Base-by-base conservation (phyloP, 768 basidiomycete species). In the Termitomyces sp. region DNA sequence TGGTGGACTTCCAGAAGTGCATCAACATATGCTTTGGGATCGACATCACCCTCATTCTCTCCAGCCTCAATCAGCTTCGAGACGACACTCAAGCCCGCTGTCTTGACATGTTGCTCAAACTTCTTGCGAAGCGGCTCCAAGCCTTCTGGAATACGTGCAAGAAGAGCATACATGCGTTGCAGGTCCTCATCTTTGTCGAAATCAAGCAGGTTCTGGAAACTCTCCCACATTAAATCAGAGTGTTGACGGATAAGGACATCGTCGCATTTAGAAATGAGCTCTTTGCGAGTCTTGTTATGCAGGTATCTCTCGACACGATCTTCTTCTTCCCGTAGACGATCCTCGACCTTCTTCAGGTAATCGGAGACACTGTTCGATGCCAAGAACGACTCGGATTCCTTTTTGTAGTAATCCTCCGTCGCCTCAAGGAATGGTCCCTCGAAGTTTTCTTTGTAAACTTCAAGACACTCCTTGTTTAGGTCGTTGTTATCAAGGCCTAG, bases 141-240 rank as follows among this genome's bases (percentile, higher is more conserved):
- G 32, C 97, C 97, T 64, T 94, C 89, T 12, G 86, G 84, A 53
- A 98, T 97, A 37, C 97, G 87, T n/a, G 90, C 87, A 24, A 98
- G 78, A 15, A 98, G 79, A 12, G 90, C 82, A 77, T 98, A 99
- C 93, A 98, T 98, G 54, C 96, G 83, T 62, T 94, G 93, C 32
- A 99, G 80, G 68, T 99, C 97, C 68, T 96, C 92, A 60, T 95
- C 90, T 72, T 96, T 89, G 70, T 98, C 96, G 70, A 83, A 95
- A 67, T 98, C 96, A 61, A 96, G 86, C 54, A 95, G 68, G 32
- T 74, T 80, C 71, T 98, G 94, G 82, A 99, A 98, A 71, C 87
- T 94, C 57, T 97, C 93, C 87, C 91, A 93, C 85, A 99, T 90
- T 45, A 87, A 74, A 60, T 90, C 84, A 51, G 87, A 77, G 66